These are phyloP conservation scores for Oryza brachyantha DNA, from an alignment of 176 grass and related monocot genomes.

Conservation along the genomic window DNA sequence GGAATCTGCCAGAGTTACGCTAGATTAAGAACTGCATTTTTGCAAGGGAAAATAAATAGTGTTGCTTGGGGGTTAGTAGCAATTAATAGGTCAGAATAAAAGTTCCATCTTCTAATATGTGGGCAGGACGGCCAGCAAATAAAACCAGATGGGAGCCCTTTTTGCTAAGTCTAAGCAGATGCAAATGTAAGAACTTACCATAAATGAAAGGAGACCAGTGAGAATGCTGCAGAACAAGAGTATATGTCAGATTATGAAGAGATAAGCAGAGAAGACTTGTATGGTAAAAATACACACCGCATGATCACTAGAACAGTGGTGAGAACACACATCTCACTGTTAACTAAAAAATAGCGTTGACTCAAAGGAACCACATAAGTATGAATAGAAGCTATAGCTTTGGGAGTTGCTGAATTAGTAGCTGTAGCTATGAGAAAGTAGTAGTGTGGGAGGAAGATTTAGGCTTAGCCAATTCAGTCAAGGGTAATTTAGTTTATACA, in stretches of 20 bases:
- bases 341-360: not conserved
- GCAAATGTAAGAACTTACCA: conserved; percentile 58
- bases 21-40: not conserved
- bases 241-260: conserved; percentile 31
- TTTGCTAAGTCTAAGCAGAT: not conserved
- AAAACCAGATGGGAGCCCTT: not conserved
- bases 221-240: conserved; percentile 78
- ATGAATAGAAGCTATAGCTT: too few species aligned
- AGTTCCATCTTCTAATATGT: not conserved
- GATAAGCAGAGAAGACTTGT: not conserved
- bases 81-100: not conserved
- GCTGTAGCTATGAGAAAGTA: too few species aligned
- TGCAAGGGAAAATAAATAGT: not conserved
- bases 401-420: too few species aligned
- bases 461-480: too few species aligned
- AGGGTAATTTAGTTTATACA: too few species aligned
- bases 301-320: not conserved
- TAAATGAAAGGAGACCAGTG: conserved; percentile 93
- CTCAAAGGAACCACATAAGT: conserved; percentile 14
- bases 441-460: too few species aligned
- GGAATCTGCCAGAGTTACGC: not conserved
- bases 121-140: not conserved
- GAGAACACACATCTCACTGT: not conserved
- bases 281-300: not conserved
- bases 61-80: not conserved